Base-by-base conservation (phyloP, 495 filamentous ascomycete genomes). In the Trichoderma parareesei region DNA sequence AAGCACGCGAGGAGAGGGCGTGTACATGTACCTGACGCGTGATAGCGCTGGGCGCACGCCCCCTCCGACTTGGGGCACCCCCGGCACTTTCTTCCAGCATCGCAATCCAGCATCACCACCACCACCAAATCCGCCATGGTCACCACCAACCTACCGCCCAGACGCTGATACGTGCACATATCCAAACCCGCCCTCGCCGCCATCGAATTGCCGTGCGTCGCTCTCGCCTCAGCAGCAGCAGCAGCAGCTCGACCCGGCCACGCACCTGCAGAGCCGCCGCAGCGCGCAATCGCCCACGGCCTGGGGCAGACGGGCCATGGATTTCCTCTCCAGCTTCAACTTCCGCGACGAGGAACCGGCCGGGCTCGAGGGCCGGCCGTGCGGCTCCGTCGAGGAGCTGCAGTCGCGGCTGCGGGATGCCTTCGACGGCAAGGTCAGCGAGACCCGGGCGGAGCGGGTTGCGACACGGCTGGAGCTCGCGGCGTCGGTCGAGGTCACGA, bases 401-500 rank as follows among this genome's bases (percentile, higher is more conserved):
- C 74, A 77, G 64, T 68, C 64, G 40, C 73, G 71, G 49, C 67
- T 82, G 38, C 75, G 74, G 63, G 63, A 68, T 43, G 40, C 73
- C 0, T 69, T 81, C 62, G 65, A 49, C 13, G 67, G 68, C 35
- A 76, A 74, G 60, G 71, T 74, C 0, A 73, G 74, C 5, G 72
- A 75, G 10, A 77, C 73, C 27, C 73, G 71, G 14, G 79, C 75
- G 60, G 73, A 81, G 13, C 77, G 77, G 63, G 65, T 78, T 37
- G 73, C 77, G 7, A 63, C 69, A 43, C 75, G 72, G 4, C 73
- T 78, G 35, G 76, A 77, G 60, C 67, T 82, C 35, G 73, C 73
- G 0, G 65, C 76, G 16, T 71, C 71, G 35, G 66, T 69, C 37
- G 60, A 75, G 18, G 74, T 82, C 61, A 62, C 76, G 10, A 60